Conservation (phyloP, 192 early-diverging fungal genomes). For the Gigaspora rosea region DNA sequence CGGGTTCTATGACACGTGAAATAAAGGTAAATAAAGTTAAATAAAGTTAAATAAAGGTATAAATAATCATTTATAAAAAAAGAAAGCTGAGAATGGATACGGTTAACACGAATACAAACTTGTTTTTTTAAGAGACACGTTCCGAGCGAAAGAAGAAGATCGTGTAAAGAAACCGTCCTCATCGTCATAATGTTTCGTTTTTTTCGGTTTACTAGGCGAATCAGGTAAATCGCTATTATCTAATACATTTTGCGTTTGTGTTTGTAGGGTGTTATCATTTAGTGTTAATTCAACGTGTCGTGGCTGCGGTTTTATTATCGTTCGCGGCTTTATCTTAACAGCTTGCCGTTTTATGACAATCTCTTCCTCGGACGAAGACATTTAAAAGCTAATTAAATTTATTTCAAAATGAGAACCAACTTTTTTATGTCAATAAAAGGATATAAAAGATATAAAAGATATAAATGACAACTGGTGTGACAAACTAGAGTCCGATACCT, state of each 20-base stretch:
- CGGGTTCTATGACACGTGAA: background rate
- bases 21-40: background rate
- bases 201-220: background rate
- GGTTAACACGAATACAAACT: background rate
- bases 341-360: conserved; percentile 1
- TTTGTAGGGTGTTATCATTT: background rate
- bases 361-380: conserved; percentile 18
- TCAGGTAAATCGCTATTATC: background rate
- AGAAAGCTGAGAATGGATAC: too few species aligned
- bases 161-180: conserved; percentile 16
- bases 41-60: background rate
- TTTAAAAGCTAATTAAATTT: background rate
- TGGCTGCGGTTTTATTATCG: background rate
- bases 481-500: too few species aligned
- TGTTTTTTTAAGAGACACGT: background rate
- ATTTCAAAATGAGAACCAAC: too few species aligned
- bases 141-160: conserved; percentile 11
- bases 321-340: conserved; percentile 20
- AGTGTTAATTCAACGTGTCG: background rate
- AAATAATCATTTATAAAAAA: too few species aligned
- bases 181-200: conserved; percentile 4
- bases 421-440: too few species aligned
- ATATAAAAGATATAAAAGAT: too few species aligned
- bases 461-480: too few species aligned
- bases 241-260: background rate